Base-by-base conservation (phyloP, 2,329 filamentous ascomycete genomes). In the Aspergillaceae sp. region DNA sequence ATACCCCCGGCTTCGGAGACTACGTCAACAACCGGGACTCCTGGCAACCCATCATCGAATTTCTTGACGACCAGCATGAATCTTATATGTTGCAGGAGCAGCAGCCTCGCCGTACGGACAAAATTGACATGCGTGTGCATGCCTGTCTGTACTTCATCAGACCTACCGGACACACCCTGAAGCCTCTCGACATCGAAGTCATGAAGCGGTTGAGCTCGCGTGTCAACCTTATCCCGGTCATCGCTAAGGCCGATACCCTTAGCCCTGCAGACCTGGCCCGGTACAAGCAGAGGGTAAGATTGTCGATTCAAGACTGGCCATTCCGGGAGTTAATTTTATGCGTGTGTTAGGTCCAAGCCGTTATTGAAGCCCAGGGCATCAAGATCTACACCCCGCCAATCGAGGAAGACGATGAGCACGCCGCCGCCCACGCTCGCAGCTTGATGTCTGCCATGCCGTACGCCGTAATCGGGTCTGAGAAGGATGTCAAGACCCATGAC, bases 31-130 rank as follows among this genome's bases (percentile, higher is more conserved):
- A 98, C 82, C 87, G 91, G 66, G 92, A 98, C 73, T 97, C 92
- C 53, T 98, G 92, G 92, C 94, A 95, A 80, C 92, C 92, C 68
- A 97, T 98, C 68, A 97, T 98, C 72, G 92, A 98, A 74, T 98
- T 98, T 78, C 80, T 98, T 63, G 92, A 98, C 74, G 92, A 98
- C 75, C 92, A 98, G 80, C 94, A 98, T 72, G 92, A 98, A 79
- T 98, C 92, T 34, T 98, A 98, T 75, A 98, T 98, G 92, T 80
- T 98, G 68, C 92, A 98, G 78, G 92, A 98, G 82, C 92, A 98
- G 74, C 92, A 98, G 75, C 92, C 94, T 60, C 88, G 88, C 73
- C 89, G 92, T 65, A 84, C 86, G 64, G 92, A 98, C 78, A 98
- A 97, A 82, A 98, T 98, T 63, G 92, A 98, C 68, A 86, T 98